phyloP scores from a whole-genome alignment of 805 yeast species.

The Schwanniomyces polymorphus region DNA sequence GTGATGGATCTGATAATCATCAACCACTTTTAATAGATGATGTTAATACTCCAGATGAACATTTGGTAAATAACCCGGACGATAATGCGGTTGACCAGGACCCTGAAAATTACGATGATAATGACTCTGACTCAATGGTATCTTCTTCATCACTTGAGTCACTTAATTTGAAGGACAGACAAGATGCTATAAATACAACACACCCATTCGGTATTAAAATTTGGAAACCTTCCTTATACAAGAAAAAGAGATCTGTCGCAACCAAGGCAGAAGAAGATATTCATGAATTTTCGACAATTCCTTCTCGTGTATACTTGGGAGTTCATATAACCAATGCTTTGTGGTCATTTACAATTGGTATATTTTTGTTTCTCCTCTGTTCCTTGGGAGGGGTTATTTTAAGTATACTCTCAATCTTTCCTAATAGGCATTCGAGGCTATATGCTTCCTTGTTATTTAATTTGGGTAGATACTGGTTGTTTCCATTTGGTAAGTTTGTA shows the following conservation, averaged over 20 bases:
- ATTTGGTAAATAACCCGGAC: not conserved
- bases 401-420: slow-evolving; percentile 38
- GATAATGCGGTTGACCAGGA: slow-evolving; percentile 15
- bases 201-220: slow-evolving; percentile 98
- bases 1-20: slow-evolving; percentile 7
- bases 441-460: slow-evolving; percentile 63
- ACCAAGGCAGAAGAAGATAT: slow-evolving; percentile 90
- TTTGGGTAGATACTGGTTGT: slow-evolving; percentile 69
- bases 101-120: slow-evolving; percentile 25
- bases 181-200: slow-evolving; percentile 92
- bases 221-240: slow-evolving; percentile 97
- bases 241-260: slow-evolving; percentile 89
- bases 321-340: slow-evolving; percentile 67
- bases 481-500: slow-evolving; percentile 91
- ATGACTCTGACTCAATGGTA: slow-evolving; percentile 23
- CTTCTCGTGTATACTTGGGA: slow-evolving; percentile 54
- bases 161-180: slow-evolving; percentile 86
- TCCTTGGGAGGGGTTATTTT: slow-evolving; percentile 48
- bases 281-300: slow-evolving; percentile 64
- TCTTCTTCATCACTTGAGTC: slow-evolving; percentile 58
- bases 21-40: slow-evolving; percentile 12
- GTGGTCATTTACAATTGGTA: slow-evolving; percentile 78
- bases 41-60: slow-evolving; percentile 7
- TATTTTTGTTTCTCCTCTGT: slow-evolving; percentile 56
- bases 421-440: slow-evolving; percentile 48